Conservation (phyloP, 164 flowering plant genomes). For the Litsea cubeba region DNA sequence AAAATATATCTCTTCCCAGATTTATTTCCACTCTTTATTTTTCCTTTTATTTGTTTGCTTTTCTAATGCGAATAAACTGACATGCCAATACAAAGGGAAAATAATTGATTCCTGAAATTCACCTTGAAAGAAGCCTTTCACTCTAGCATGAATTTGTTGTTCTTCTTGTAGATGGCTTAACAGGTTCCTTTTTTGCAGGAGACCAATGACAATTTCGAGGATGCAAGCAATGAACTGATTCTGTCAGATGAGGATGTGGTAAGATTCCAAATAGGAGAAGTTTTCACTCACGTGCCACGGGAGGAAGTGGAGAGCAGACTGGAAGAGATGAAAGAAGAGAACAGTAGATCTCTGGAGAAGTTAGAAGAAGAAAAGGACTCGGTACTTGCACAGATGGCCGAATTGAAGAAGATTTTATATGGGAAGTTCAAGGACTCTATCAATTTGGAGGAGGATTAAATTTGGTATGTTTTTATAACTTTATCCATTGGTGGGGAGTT, state of each 20-base stretch:
- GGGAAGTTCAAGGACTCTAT: constrained; percentile 93
- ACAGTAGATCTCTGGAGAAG: constrained; percentile 56
- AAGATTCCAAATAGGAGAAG: constrained; percentile 91
- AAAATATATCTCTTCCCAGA: too few species aligned
- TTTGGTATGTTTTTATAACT: neutral
- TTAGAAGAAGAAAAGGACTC: constrained; percentile 80
- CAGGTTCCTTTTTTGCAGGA: constrained; percentile 41
- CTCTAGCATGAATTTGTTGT: too few species aligned
- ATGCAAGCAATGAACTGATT: constrained; percentile 92
- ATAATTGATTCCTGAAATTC: too few species aligned
- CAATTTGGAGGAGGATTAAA: constrained; percentile 86
- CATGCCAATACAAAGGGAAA: too few species aligned
- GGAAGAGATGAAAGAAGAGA: constrained; percentile 72
- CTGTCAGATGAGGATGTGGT: constrained; percentile 85
- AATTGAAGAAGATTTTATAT: constrained; percentile 78
- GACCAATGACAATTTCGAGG: constrained; percentile 79
- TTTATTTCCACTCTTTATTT: too few species aligned
- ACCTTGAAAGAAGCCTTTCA: too few species aligned
- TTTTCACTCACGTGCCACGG: constrained; percentile 79
- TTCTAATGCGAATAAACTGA: too few species aligned
- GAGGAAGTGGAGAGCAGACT: constrained; percentile 83
- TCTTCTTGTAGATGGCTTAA: too few species aligned
- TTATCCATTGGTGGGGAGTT: neutral
- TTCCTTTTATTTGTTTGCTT: too few species aligned
- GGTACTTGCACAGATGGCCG: constrained; percentile 76